Evolutionary conservation across 164 flowering plant species (phyloP).

Genomic region (Vitis rotundifolia): DNA sequence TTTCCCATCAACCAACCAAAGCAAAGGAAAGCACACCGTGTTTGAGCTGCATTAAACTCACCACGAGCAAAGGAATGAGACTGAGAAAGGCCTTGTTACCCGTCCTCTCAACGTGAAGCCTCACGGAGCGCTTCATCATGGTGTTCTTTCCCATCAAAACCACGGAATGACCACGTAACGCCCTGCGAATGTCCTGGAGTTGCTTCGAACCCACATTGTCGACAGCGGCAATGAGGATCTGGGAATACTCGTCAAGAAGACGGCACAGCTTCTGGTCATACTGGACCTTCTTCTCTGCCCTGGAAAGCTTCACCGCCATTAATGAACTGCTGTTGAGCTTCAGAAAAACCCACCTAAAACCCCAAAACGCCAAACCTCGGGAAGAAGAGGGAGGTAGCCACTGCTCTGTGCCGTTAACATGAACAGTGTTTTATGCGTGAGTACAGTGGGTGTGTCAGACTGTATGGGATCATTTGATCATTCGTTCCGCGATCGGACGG

Average conservation of each 20-base stretch:
- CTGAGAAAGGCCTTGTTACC: constrained; percentile 51
- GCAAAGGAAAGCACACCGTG: too few relatives aligned
- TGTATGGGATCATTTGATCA: too few relatives aligned
- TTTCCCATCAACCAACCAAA: too few relatives aligned
- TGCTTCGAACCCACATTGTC: constrained; percentile 87
- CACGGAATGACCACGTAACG: constrained; percentile 55
- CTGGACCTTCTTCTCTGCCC: constrained; percentile 69
- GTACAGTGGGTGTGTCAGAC: too few relatives aligned
- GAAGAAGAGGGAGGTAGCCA: neutral
- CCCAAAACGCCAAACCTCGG: constrained; percentile 37
- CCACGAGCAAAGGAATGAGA: constrained; percentile 60
- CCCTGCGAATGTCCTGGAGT: constrained; percentile 72
- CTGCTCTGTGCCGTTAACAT: too few relatives aligned
- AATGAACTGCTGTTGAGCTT: neutral
- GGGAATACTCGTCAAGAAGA: constrained; percentile 64
- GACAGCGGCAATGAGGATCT: constrained; percentile 59
- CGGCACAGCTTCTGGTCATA: constrained; percentile 74
- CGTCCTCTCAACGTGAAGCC: constrained; percentile 59
- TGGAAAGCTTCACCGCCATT: constrained; percentile 55
- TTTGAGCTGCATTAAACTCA: neutral
- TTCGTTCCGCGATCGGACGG: too few relatives aligned
- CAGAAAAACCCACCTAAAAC: neutral
- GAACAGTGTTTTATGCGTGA: too few relatives aligned
- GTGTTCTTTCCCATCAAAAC: constrained; percentile 85
- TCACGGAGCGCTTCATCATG: constrained; percentile 61